Evolutionary conservation across 805 yeast species (phyloP), one percentile per base, ranked within the genome.

Genomic region (Suhomyces xylopsoci): DNA sequence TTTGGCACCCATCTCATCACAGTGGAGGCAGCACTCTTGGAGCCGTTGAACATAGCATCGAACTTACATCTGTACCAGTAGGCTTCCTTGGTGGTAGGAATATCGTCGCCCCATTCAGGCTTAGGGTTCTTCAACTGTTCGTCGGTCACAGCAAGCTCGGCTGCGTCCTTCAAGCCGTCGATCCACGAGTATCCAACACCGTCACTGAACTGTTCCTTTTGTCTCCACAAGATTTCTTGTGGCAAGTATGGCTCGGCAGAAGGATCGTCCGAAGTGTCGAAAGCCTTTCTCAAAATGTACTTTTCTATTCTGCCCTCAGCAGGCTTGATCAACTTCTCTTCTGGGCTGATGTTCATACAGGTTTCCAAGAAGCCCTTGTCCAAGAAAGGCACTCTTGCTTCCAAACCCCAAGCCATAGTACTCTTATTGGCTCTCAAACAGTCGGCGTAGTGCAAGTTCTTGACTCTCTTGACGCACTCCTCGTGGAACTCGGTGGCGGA

Each of bases 181-280:
- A 94, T 94, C 99, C 99, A 94, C 12, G 97, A 90, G 82, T 94
- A 94, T 59, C 99, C 99, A 55, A 94, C 99, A 76, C 99, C 99
- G 67, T 94, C 99, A 51, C 97, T 88, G 78, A 94, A 94, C 78
- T 94, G 99, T 79, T 94, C 99, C 85, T 94, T 94, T 80, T 94
- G 99, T 83, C 99, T 90, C 97, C 97, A 94, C 67, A 94, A 80
- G 68, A 94, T 93, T 77, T 94, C 98, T 53, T 88, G 84, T 57
- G 99, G 99, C 70, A 94, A 82, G 81, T 94, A 94, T 64, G 97
- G 96, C 67, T 82, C 79, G 53, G 71, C 83, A 47, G 67, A 65
- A 55, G 96, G 90, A 58, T 89, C 96, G 68, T 88, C 96, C 51
- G 83, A 74, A 49, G 96, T 92, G 74, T 94, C 98, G 68, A 94